A percentile compares a stretch with the other conserved stretches of the same genome.
phyloP scores from a whole-genome alignment of 192 early-diverging fungal species.

The Thamnidium elegans region DNA sequence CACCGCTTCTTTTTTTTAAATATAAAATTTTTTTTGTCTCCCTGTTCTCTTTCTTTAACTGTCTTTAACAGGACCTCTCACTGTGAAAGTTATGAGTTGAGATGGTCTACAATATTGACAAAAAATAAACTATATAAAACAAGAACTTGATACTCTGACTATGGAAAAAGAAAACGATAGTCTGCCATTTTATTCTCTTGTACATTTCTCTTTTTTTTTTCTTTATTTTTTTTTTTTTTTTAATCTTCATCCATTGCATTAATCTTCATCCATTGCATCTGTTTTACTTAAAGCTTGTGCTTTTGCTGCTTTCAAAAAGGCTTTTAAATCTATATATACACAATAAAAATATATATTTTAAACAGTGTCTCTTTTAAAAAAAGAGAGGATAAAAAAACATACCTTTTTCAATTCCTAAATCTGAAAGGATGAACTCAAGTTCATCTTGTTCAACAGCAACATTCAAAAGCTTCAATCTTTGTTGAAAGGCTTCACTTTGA shows the following conservation, averaged over 20 bases:
- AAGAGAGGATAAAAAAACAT: background rate
- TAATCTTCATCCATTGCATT: constrained; percentile 11
- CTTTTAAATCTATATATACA: background rate
- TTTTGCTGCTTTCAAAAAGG: background rate
- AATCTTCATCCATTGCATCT: constrained; percentile 5
- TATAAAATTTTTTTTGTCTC: background rate
- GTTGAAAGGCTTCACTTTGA: constrained; percentile 4
- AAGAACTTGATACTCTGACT: too few species aligned
- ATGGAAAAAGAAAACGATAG: background rate
- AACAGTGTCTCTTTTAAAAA: background rate
- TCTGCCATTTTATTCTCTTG: background rate
- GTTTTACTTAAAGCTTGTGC: constrained; percentile 2
- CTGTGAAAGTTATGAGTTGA: too few species aligned
- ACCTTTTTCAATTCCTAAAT: constrained; percentile 2
- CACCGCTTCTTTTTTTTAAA: background rate
- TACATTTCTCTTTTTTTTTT: too few species aligned
- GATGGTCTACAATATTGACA: too few species aligned
- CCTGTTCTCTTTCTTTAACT: background rate
- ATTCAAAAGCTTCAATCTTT: constrained; percentile 4
- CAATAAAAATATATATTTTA: background rate
- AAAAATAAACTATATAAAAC: too few species aligned
- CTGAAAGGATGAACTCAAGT: background rate
- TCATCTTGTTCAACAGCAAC: constrained; percentile 5
- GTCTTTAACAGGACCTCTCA: constrained; percentile 17
- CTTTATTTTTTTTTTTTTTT: background rate